These are phyloP conservation scores for Euphorbia pulcherrima DNA, from an alignment of 345 rosid genomes.

Conservation along the genomic window DNA sequence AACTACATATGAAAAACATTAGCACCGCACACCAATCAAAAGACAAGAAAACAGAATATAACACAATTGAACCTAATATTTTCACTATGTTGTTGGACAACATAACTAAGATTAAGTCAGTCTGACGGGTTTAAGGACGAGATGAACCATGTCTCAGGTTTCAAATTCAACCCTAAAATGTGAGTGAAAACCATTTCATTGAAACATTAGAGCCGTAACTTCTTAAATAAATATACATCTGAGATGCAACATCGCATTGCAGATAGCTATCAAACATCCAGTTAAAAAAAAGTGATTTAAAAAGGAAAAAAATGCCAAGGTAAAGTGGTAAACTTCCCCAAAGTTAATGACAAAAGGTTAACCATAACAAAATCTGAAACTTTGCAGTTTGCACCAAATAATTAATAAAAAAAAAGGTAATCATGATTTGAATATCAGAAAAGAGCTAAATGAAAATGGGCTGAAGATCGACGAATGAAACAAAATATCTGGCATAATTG, in stretches of 20 bases:
- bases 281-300: not conserved
- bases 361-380: not conserved
- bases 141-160: not conserved
- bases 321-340: not conserved
- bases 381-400: not conserved
- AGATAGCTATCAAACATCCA: not conserved
- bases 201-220: not conserved
- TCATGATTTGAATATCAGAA: not conserved
- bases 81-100: not conserved
- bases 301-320: not conserved
- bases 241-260: not conserved
- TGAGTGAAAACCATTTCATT: not conserved
- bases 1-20: not conserved
- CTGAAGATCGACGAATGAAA: not conserved
- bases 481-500: not conserved
- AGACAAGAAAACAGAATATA: conserved; percentile 1
- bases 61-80: not conserved
- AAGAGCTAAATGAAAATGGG: not conserved
- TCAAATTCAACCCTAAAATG: not conserved
- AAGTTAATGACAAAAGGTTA: not conserved
- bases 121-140: not conserved
- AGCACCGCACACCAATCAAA: not conserved
- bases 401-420: not conserved
- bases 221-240: not conserved
- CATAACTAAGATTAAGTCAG: not conserved